Conservation (phyloP, 2,329 filamentous ascomycete genomes). For the Furcasterigmium furcatum region DNA sequence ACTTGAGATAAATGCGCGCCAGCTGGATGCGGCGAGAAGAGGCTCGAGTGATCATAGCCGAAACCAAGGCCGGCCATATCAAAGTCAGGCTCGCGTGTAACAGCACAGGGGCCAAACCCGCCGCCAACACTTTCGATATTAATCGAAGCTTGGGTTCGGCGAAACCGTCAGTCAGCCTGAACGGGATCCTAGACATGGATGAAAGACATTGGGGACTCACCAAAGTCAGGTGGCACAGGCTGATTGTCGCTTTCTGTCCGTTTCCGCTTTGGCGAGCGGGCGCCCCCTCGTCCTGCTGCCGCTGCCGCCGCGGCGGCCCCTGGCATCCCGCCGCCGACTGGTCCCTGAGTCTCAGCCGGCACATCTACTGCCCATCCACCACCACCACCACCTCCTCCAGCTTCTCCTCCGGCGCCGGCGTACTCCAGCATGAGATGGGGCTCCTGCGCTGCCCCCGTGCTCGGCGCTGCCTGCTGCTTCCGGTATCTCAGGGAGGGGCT, state of each 20-base stretch:
- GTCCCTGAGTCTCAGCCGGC: not conserved
- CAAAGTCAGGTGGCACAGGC: constrained; percentile 28
- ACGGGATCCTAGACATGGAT: constrained; percentile 5
- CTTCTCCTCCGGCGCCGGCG: not conserved
- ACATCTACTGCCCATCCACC: not conserved
- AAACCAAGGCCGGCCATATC: constrained; percentile 30
- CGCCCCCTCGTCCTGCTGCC: constrained; percentile 3
- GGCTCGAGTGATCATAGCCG: constrained; percentile 27
- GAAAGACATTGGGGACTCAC: constrained; percentile 24
- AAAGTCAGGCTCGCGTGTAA: constrained; percentile 17
- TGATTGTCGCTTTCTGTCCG: constrained; percentile 28
- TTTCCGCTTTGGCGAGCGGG: constrained; percentile 32
- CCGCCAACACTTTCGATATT: not conserved
- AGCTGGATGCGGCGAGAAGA: constrained; percentile 15
- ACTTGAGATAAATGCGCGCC: constrained; percentile 24
- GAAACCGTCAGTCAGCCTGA: constrained; percentile 10
- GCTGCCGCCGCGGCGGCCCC: not conserved
- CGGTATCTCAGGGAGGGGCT: constrained; percentile 37
- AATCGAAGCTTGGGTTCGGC: constrained; percentile 8
- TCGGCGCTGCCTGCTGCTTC: constrained; percentile 23
- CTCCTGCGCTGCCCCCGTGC: too few species aligned
- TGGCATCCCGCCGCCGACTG: not conserved
- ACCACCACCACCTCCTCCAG: not conserved
- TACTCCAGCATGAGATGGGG: too few species aligned
- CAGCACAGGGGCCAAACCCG: not conserved